These are phyloP conservation scores for Lodderomyces pseudojiufengensis DNA, from an alignment of 1,139 yeast genomes.

Conservation along the genomic window DNA sequence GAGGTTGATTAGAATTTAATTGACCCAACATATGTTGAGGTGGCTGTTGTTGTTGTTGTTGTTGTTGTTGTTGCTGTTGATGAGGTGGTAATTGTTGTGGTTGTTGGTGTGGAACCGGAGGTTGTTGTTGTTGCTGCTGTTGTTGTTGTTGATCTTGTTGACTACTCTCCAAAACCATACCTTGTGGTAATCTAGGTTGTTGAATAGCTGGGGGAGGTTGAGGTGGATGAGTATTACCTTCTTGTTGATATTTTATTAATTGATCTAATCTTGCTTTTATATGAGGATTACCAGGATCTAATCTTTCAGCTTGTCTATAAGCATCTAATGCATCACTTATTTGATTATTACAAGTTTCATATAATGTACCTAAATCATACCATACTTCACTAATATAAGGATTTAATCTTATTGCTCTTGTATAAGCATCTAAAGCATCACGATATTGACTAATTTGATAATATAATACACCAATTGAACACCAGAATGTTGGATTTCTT, in stretches of 20 bases:
- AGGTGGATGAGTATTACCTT: conserved; percentile 63
- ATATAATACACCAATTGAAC: conserved; percentile 94
- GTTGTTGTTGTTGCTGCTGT: conserved; percentile 23
- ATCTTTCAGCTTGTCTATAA: conserved; percentile 89
- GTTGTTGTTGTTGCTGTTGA: conserved; percentile 10
- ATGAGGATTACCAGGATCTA: conserved; percentile 93
- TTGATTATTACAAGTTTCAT: conserved; percentile 96
- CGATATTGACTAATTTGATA: conserved; percentile 94
- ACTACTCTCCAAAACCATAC: conserved; percentile 53
- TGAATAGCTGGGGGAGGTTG: conserved; percentile 66
- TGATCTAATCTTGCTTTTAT: conserved; percentile 90
- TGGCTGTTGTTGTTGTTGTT: conserved; percentile 8
- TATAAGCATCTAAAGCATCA: conserved; percentile 96
- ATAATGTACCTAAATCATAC: conserved; percentile 95
- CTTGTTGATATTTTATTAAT: conserved; percentile 70
- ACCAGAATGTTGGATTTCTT: conserved; percentile 97
- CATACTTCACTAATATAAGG: conserved; percentile 97
- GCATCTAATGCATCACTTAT: conserved; percentile 94
- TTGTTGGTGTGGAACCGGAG: conserved; percentile 10
- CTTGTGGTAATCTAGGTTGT: conserved; percentile 55
- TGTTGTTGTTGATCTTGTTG: conserved; percentile 29
- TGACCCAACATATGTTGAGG: conserved; percentile 1
- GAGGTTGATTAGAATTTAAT: conserved; percentile 8
- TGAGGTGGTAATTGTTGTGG: conserved; percentile 11
- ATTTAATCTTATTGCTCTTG: conserved; percentile 90